phyloP scores from a whole-genome alignment of 495 filamentous ascomycete genomes.

The Polyplosphaeria fusca region DNA sequence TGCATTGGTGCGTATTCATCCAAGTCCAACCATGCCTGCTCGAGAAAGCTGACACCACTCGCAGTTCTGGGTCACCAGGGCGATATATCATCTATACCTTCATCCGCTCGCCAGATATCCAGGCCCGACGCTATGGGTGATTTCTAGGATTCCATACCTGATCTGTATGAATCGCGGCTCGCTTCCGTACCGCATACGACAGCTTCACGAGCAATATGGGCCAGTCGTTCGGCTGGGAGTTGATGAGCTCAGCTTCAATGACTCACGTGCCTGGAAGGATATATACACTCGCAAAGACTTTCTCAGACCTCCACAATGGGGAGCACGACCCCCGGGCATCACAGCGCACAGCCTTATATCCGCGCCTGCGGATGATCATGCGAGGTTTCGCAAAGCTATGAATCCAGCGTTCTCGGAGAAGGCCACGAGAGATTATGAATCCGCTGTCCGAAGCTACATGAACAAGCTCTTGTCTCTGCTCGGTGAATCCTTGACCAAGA shows the following conservation, averaged over 20 bases:
- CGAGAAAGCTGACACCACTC: not conserved
- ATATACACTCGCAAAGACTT: slow-evolving; percentile 18
- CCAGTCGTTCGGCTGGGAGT: slow-evolving; percentile 13
- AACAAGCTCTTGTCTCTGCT: slow-evolving; percentile 7
- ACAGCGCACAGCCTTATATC: slow-evolving; percentile 14
- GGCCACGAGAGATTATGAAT: slow-evolving; percentile 5
- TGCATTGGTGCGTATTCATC: not conserved
- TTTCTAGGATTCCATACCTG: slow-evolving; percentile 42
- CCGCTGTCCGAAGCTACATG: not conserved
- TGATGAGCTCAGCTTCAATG: slow-evolving; percentile 21
- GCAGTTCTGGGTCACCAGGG: slow-evolving; percentile 10
- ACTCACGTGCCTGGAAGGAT: slow-evolving; percentile 18
- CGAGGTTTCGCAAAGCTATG: slow-evolving; percentile 19
- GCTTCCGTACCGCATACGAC: slow-evolving; percentile 8
- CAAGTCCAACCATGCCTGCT: not conserved
- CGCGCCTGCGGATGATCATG: not conserved
- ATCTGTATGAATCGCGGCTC: slow-evolving; percentile 6
- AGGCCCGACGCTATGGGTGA: slow-evolving; percentile 49
- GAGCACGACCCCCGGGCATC: slow-evolving; percentile 8
- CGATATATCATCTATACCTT: slow-evolving; percentile 49
- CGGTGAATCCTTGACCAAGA: slow-evolving; percentile 1
- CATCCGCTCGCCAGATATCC: slow-evolving; percentile 52
- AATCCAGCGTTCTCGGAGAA: slow-evolving; percentile 9
- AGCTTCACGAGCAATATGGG: slow-evolving; percentile 24
- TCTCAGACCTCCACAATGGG: slow-evolving; percentile 17